phyloP scores from a whole-genome alignment of 2,329 filamentous ascomycete genomes.

The Paraphaeosphaeria minitans region DNA sequence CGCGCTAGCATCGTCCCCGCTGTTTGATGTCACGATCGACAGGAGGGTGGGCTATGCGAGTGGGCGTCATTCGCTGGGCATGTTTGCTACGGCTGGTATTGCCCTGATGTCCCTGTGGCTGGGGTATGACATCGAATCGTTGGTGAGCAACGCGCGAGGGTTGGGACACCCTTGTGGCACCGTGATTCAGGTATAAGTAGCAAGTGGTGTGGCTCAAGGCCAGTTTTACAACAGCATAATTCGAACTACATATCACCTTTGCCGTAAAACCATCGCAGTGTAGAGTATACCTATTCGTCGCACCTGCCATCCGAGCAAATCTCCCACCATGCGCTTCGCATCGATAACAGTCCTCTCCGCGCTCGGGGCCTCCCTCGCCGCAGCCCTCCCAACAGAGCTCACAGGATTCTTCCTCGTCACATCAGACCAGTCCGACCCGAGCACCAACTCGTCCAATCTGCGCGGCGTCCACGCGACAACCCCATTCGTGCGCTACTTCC shows the following conservation, averaged over 20 bases:
- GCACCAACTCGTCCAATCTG: conserved; percentile 37
- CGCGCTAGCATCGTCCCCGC: conserved; percentile 6
- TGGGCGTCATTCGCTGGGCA: conserved; percentile 1
- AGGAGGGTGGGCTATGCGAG: conserved; percentile 6
- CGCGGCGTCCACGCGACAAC: conserved; percentile 46
- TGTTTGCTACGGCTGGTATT: background rate
- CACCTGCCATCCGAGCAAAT: background rate
- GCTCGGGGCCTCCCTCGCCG: conserved; percentile 8
- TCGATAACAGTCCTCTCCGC: conserved; percentile 15
- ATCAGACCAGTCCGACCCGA: conserved; percentile 33
- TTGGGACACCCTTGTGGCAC: conserved; percentile 8
- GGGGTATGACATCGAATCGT: conserved; percentile 3
- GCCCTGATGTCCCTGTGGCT: background rate
- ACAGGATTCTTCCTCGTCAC: conserved; percentile 50
- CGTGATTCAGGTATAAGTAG: conserved; percentile 11
- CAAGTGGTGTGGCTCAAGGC: too few species aligned
- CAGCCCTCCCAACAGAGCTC: conserved; percentile 19
- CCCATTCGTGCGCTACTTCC: conserved; percentile 36
- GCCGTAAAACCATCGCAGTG: background rate
- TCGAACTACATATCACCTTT: background rate
- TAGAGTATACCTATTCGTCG: background rate
- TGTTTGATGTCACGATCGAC: conserved; percentile 15
- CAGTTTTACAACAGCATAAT: background rate
- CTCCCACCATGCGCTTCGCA: conserved; percentile 21
- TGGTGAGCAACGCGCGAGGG: background rate